These are phyloP conservation scores for Pseudogymnoascus sp. DNA, from an alignment of 2,329 filamentous ascomycete species.

Conservation along the genomic window DNA sequence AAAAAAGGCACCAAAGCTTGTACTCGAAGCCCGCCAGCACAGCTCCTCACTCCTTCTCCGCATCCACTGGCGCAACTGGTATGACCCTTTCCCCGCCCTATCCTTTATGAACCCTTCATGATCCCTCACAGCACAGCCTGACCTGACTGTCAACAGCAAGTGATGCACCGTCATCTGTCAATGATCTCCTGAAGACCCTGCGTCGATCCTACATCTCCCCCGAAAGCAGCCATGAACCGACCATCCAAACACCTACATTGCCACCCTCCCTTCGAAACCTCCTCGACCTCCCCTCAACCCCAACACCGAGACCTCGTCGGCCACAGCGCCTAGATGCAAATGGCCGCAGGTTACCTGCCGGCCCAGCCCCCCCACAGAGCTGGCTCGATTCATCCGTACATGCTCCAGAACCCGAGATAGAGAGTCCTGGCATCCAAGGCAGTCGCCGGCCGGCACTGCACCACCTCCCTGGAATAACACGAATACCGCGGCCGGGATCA, in stretches of 20 bases:
- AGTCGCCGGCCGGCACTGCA: slow-evolving; percentile 24
- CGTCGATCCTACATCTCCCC: slow-evolving; percentile 39
- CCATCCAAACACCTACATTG: slow-evolving; percentile 40
- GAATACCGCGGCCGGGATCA: slow-evolving; percentile 30
- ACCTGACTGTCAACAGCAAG: slow-evolving; percentile 18
- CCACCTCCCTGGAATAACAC: slow-evolving; percentile 34
- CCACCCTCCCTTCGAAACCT: slow-evolving; percentile 53
- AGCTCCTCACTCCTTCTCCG: slow-evolving; percentile 42
- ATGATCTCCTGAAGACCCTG: slow-evolving; percentile 52
- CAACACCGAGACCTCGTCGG: slow-evolving; percentile 41
- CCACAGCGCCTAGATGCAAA: slow-evolving; percentile 34
- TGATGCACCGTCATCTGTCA: slow-evolving; percentile 41
- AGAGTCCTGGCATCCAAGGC: slow-evolving; percentile 11
- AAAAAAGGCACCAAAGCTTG: slow-evolving; percentile 50
- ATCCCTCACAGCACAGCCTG: neutral
- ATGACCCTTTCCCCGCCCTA: slow-evolving; percentile 15
- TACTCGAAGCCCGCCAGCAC: slow-evolving; percentile 54
- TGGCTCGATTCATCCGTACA: slow-evolving; percentile 40
- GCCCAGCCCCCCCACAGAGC: slow-evolving; percentile 52
- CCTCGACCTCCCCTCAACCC: slow-evolving; percentile 52
- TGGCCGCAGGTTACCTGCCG: slow-evolving; percentile 48
- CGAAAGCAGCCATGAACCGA: slow-evolving; percentile 26
- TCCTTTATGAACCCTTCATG: neutral
- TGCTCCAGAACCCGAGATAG: slow-evolving; percentile 17
- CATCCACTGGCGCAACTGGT: slow-evolving; percentile 30